Percentiles rank a stretch among this genome's conserved stretches.
phyloP scores from a whole-genome alignment of 2,329 filamentous ascomycete species.

The Colletotrichum sublineola region DNA sequence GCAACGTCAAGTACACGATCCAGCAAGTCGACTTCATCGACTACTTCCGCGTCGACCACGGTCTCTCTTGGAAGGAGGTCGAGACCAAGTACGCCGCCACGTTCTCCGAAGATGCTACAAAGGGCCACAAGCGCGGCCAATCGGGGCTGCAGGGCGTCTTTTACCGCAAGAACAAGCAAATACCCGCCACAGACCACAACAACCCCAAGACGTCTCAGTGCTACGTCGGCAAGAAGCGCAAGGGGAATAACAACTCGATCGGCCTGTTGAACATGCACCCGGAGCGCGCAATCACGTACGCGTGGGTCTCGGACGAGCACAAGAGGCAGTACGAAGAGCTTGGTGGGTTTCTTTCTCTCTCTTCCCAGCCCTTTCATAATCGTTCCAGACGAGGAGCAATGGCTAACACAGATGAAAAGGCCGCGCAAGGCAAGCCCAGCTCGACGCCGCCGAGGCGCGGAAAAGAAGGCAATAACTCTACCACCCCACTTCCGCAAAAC shows the following conservation, averaged over 20 bases:
- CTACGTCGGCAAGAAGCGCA: constrained; percentile 46
- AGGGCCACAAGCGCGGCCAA: constrained; percentile 41
- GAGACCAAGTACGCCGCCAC: constrained; percentile 42
- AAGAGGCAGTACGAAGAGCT: constrained; percentile 45
- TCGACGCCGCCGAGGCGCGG: constrained; percentile 38
- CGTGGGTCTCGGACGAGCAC: constrained; percentile 48
- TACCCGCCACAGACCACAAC: constrained; percentile 41
- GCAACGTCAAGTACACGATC: constrained; percentile 44
- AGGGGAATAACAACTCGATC: constrained; percentile 45
- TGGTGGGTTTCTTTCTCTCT: constrained; percentile 45
- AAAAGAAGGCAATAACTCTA: too few relatives aligned
- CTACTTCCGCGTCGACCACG: constrained; percentile 43
- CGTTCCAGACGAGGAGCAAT: not conserved
- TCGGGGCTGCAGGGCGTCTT: constrained; percentile 42
- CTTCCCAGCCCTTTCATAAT: too few relatives aligned
- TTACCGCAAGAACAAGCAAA: constrained; percentile 45
- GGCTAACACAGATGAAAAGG: constrained; percentile 24
- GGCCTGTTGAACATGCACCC: constrained; percentile 51
- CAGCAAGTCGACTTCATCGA: constrained; percentile 44
- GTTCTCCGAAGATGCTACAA: constrained; percentile 40
- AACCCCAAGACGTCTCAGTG: constrained; percentile 42
- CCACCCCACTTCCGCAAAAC: too few relatives aligned
- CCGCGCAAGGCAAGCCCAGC: constrained; percentile 41
- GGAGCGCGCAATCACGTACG: constrained; percentile 51
- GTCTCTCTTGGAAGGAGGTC: constrained; percentile 44